These are phyloP conservation scores for Cardamine chenopodiifolia DNA, from an alignment of 345 rosid genomes.

Conservation along the genomic window DNA sequence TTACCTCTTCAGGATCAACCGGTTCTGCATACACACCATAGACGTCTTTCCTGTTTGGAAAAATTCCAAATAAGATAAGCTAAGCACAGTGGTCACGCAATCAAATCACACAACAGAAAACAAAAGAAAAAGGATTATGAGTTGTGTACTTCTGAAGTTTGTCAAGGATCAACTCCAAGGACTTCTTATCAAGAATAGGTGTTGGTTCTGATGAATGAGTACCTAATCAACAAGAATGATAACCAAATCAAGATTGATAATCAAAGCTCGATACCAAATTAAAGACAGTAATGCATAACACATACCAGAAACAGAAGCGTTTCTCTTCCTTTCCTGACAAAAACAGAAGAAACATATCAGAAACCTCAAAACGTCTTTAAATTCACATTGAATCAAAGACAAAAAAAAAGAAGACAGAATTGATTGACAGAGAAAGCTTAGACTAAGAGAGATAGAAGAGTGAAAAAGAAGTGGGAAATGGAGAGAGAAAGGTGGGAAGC, in stretches of 20 bases:
- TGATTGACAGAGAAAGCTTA: slow-evolving; percentile 39
- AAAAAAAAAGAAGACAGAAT: slow-evolving; percentile 40
- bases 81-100: slow-evolving; percentile 11
- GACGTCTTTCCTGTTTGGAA: slow-evolving; percentile 85
- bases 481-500: slow-evolving; percentile 64
- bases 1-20: slow-evolving; percentile 94
- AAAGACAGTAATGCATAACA: slow-evolving; percentile 31
- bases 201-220: slow-evolving; percentile 50
- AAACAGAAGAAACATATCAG: slow-evolving; percentile 28
- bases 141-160: slow-evolving; percentile 82
- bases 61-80: slow-evolving; percentile 31
- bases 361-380: slow-evolving; percentile 25
- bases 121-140: background rate
- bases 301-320: slow-evolving; percentile 54
- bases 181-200: slow-evolving; percentile 79
- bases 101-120: background rate
- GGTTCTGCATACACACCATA: slow-evolving; percentile 97
- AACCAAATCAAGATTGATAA: slow-evolving; percentile 26
- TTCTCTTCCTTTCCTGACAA: slow-evolving; percentile 63
- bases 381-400: slow-evolving; percentile 20
- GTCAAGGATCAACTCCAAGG: slow-evolving; percentile 81
- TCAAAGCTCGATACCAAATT: slow-evolving; percentile 16
- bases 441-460: slow-evolving; percentile 10
- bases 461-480: slow-evolving; percentile 34
- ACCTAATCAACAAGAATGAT: slow-evolving; percentile 50